Conservation (phyloP, 495 filamentous ascomycete species). For the Neurospora sublineolata region DNA sequence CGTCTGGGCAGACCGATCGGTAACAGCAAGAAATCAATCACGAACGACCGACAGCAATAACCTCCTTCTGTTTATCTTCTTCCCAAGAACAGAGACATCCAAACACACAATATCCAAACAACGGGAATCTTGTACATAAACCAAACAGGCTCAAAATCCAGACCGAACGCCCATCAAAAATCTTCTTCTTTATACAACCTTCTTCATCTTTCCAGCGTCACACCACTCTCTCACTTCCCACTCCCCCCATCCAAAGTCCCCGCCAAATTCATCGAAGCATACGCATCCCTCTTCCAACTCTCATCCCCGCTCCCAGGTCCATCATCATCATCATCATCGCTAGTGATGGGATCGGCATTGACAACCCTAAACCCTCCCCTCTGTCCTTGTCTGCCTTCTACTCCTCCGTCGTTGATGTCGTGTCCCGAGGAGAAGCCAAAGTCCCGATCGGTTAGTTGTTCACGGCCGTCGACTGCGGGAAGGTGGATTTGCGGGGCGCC, state of each 20-base stretch:
- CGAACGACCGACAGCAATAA: too few species aligned
- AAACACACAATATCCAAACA: too few species aligned
- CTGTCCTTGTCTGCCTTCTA: background rate
- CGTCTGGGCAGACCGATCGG: too few species aligned
- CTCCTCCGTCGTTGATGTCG: background rate
- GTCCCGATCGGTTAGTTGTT: constrained; percentile 19
- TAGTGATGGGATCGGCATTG: background rate
- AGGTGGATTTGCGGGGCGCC: constrained; percentile 29
- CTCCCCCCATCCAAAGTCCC: constrained; percentile 9
- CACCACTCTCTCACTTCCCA: background rate
- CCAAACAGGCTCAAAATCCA: too few species aligned
- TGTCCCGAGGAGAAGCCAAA: background rate
- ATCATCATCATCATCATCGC: background rate
- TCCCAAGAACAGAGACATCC: too few species aligned
- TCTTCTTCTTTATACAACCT: too few species aligned
- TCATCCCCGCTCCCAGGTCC: constrained; percentile 7
- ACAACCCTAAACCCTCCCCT: background rate
- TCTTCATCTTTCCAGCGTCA: too few species aligned
- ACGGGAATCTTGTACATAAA: too few species aligned
- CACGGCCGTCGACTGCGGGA: constrained; percentile 29
- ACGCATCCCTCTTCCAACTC: constrained; percentile 22
- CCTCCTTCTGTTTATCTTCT: too few species aligned
- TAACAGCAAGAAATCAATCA: too few species aligned
- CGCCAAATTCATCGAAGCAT: constrained; percentile 23
- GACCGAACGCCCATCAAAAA: too few species aligned